phyloP scores from a whole-genome alignment of 768 basidiomycete species.

The Cystofilobasidium capitatum region DNA sequence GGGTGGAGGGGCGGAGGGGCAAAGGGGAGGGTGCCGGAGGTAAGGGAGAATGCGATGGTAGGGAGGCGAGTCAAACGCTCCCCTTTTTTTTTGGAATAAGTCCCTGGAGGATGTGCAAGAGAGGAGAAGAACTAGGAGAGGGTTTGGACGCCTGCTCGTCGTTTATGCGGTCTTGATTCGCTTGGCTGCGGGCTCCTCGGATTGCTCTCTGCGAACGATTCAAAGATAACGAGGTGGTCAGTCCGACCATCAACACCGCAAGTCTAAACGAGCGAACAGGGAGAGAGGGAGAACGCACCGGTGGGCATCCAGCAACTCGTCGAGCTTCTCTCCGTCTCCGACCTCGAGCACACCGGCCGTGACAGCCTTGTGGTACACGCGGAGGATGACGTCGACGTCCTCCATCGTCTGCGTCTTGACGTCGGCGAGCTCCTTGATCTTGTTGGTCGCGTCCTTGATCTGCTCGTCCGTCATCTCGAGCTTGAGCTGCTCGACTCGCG shows the following conservation, averaged over 20 bases:
- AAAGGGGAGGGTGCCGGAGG: too few relatives aligned
- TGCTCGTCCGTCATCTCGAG: conserved; percentile 78
- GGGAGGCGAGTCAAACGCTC: too few relatives aligned
- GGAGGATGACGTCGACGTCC: conserved; percentile 91
- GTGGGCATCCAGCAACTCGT: conserved; percentile 55
- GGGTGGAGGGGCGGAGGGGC: too few relatives aligned
- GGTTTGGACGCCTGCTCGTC: too few relatives aligned
- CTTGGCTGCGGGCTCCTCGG: conserved; percentile 4
- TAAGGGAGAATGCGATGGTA: too few relatives aligned
- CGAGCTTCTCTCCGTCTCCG: conserved; percentile 85
- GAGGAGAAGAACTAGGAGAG: too few relatives aligned
- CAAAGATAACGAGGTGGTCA: neutral
- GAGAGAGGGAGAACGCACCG: neutral
- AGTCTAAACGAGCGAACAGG: too few relatives aligned
- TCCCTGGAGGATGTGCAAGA: too few relatives aligned
- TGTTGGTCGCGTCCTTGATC: conserved; percentile 96
- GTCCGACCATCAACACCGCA: too few relatives aligned
- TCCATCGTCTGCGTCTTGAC: conserved; percentile 98
- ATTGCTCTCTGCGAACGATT: neutral
- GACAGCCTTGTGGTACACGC: conserved; percentile 90
- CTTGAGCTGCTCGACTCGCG: conserved; percentile 92
- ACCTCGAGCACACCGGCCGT: conserved; percentile 82
- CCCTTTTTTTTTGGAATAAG: too few relatives aligned
- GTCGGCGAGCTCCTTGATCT: conserved; percentile 99
- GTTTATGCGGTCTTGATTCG: conserved; percentile 5